Conservation (phyloP, 148 eudicot genomes). For the Persicaria maculosa region DNA sequence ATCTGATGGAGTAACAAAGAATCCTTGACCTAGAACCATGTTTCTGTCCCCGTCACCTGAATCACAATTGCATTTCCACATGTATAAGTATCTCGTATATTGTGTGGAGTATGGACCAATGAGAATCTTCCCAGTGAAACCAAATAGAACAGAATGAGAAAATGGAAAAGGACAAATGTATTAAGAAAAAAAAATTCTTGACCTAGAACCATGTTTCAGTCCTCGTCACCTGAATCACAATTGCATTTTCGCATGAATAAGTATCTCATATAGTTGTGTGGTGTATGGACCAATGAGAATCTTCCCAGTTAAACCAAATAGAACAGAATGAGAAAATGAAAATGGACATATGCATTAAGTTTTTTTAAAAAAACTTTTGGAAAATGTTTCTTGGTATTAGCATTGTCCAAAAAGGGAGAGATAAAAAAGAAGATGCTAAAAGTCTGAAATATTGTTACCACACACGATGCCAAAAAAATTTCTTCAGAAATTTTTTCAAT, state of each 20-base stretch:
- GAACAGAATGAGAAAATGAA: background rate
- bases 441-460: background rate
- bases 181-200: background rate
- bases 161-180: background rate
- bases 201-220: conserved; percentile 74
- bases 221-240: conserved; percentile 80
- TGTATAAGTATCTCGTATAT: background rate
- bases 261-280: background rate
- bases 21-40: conserved; percentile 83
- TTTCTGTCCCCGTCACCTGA: conserved; percentile 99
- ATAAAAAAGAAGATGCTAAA: background rate
- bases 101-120: background rate
- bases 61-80: conserved; percentile 14
- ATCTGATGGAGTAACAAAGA: conserved; percentile 98
- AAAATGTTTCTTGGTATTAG: too few relatives aligned
- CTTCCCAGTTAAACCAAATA: background rate
- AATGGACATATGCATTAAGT: background rate
- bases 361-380: too few relatives aligned
- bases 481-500: background rate
- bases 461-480: too few relatives aligned
- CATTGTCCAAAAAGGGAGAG: background rate
- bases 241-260: background rate
- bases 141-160: background rate
- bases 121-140: background rate
- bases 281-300: background rate